Evolutionary conservation across 345 rosid genomes (phyloP).

Genomic region (Salix caprea): DNA sequence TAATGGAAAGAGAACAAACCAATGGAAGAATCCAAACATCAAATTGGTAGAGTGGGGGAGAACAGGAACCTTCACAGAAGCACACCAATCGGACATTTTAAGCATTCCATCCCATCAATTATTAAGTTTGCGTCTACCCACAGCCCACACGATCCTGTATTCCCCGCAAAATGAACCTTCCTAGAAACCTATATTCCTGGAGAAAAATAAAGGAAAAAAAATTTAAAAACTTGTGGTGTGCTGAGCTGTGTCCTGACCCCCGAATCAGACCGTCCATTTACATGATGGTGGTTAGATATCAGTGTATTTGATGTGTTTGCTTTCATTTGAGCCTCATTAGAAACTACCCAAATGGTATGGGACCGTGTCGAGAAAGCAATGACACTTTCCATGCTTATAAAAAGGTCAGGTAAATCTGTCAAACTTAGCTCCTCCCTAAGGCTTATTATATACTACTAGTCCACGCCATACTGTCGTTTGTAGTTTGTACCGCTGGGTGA

Average conservation of each 20-base stretch:
- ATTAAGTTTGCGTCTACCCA: not conserved
- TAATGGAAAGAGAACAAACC: not conserved
- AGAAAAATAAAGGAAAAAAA: not conserved
- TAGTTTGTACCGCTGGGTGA: too few species aligned
- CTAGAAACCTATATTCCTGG: slow-evolving; percentile 22
- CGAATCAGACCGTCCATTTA: not conserved
- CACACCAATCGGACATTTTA: slow-evolving; percentile 12
- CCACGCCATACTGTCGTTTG: not conserved
- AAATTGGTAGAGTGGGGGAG: not conserved
- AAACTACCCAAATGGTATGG: not conserved
- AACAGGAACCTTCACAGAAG: slow-evolving; percentile 44
- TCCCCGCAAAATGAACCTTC: slow-evolving; percentile 37
- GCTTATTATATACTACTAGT: not conserved
- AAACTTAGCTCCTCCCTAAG: not conserved
- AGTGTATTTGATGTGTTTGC: not conserved
- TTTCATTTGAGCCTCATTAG: not conserved
- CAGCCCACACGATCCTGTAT: not conserved
- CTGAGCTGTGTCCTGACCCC: not conserved
- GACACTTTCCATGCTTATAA: not conserved
- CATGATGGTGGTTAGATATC: not conserved
- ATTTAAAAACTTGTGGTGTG: not conserved
- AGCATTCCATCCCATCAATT: slow-evolving; percentile 9
- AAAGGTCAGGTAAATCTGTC: not conserved
- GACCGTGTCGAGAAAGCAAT: not conserved
- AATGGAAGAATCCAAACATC: slow-evolving; percentile 23